Percentiles rank a stretch among this genome's conserved stretches.
These are phyloP conservation scores for Kwoniella botswanensis DNA, from an alignment of 768 basidiomycete genomes.

Conservation along the genomic window DNA sequence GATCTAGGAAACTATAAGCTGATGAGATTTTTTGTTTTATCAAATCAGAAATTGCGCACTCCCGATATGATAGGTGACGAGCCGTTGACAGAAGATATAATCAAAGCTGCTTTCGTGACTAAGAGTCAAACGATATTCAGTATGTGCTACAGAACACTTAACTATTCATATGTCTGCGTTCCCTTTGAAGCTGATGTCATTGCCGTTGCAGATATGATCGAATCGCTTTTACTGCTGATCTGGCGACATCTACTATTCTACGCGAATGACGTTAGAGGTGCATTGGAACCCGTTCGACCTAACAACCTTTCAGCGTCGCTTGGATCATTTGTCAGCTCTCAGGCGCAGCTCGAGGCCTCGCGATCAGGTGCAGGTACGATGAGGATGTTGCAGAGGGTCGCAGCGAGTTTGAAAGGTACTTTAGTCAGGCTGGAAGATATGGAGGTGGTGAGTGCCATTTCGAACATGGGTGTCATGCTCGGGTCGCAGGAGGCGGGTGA, in stretches of 20 bases:
- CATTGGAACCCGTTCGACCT: constrained; percentile 38
- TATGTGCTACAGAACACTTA: constrained; percentile 21
- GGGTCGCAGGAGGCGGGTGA: no score
- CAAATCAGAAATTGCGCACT: constrained; percentile 20
- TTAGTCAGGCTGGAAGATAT: constrained; percentile 44
- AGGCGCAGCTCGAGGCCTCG: constrained; percentile 28
- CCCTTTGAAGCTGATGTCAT: not conserved
- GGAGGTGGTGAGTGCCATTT: constrained; percentile 40
- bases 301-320: constrained; percentile 42
- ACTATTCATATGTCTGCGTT: not conserved
- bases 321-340: constrained; percentile 27
- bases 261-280: constrained; percentile 42
- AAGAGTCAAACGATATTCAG: constrained; percentile 41
- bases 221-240: constrained; percentile 43
- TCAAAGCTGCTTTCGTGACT: constrained; percentile 25
- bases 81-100: constrained; percentile 19
- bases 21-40: not conserved
- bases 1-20: not conserved
- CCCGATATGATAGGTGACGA: constrained; percentile 26
- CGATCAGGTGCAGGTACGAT: constrained; percentile 27
- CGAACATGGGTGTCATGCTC: not conserved
- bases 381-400: constrained; percentile 31
- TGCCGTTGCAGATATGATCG: constrained; percentile 41
- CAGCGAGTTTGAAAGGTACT: constrained; percentile 34
- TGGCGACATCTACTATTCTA: constrained; percentile 54